A percentile compares a stretch with the other conserved stretches of the same genome.
These are phyloP conservation scores for Bigelowiella natans DNA, from an alignment of 78 protist species.

Conservation along the genomic window DNA sequence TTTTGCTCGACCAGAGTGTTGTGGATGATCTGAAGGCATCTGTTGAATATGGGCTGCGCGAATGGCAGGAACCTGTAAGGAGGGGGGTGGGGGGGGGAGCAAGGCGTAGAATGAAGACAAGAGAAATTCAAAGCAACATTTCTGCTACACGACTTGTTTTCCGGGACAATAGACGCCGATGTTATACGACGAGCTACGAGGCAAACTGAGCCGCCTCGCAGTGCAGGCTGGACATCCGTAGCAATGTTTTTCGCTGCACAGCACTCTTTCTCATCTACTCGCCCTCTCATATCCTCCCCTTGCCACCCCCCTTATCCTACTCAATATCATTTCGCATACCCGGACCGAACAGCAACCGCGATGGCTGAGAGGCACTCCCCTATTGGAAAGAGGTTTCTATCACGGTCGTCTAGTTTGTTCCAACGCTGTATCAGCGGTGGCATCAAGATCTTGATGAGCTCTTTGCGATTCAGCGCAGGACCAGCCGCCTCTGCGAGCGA, in stretches of 20 bases:
- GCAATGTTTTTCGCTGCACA: background rate
- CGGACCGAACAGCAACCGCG: constrained; percentile 51
- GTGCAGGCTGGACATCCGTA: background rate
- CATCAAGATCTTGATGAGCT: background rate
- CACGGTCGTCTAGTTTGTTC: constrained; percentile 44
- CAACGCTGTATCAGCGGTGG: constrained; percentile 20
- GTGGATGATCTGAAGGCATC: background rate
- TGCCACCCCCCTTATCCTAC: too few species aligned
- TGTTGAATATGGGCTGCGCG: background rate
- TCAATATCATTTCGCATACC: too few species aligned
- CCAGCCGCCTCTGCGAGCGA: background rate
- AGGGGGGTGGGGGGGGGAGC: background rate
- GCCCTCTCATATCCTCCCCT: background rate
- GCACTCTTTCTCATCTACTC: background rate
- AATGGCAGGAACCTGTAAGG: background rate
- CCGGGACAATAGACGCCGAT: too few species aligned
- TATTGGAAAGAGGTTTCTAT: constrained; percentile 55
- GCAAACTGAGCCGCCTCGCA: too few species aligned
- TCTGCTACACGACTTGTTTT: too few species aligned
- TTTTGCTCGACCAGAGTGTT: background rate
- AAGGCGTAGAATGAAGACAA: too few species aligned
- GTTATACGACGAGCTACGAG: too few species aligned
- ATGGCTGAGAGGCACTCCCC: constrained; percentile 65
- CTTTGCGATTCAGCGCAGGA: background rate
- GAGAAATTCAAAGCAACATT: too few species aligned